A percentile compares a stretch with the other conserved stretches of the same genome.
These are phyloP conservation scores for Pholiota conissans DNA, from an alignment of 768 basidiomycete species.

Conservation along the genomic window DNA sequence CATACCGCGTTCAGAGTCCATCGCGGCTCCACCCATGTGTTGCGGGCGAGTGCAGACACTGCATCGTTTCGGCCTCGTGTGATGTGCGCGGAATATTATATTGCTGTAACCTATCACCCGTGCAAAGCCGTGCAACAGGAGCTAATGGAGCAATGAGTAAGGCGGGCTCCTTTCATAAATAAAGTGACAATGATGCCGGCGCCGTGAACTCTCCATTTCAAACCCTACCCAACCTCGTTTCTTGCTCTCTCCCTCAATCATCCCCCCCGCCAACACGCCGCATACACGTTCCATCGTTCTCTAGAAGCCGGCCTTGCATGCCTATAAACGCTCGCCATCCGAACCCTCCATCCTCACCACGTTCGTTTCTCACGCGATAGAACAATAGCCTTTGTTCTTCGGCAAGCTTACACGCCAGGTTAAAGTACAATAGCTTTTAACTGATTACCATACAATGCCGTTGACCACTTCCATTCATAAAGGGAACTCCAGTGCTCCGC, in stretches of 20 bases:
- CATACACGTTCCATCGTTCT: constrained; percentile 17
- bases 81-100: not conserved
- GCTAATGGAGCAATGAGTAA: not conserved
- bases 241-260: constrained; percentile 6
- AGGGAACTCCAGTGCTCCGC: constrained; percentile 12
- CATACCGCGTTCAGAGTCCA: not conserved
- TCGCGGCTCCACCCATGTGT: no score
- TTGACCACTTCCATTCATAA: constrained; percentile 9
- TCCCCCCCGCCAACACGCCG: constrained; percentile 16
- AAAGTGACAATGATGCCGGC: not conserved
- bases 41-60: no score
- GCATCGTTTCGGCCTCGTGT: no score
- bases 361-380: constrained; percentile 15
- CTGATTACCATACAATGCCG: not conserved
- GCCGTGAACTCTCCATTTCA: constrained; percentile 1
- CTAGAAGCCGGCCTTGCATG: constrained; percentile 6
- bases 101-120: not conserved
- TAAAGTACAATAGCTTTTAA: constrained; percentile 21
- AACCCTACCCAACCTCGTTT: constrained; percentile 13
- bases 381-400: constrained; percentile 20
- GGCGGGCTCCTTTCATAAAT: not conserved
- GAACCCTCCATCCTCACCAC: constrained; percentile 5
- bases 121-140: no score
- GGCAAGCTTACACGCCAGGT: constrained; percentile 13
- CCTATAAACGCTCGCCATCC: constrained; percentile 3